Evolutionary conservation across 1,284 basidiomycete species (phyloP), one percentile per base, ranked within the genome.

Genomic region (Ganoderma boninense): DNA sequence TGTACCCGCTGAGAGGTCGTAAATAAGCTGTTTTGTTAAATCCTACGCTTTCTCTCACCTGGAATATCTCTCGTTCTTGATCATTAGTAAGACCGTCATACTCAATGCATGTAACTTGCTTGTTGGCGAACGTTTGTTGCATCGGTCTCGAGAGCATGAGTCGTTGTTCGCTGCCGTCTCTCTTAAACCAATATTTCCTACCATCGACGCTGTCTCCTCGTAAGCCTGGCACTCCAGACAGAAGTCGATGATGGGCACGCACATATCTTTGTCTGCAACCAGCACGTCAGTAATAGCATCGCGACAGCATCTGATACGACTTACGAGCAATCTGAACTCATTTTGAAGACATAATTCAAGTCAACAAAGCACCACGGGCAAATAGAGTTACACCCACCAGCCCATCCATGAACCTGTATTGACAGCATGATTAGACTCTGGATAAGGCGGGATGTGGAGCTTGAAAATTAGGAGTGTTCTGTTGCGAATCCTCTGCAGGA

Each of bases 11-110:
- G 60, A n/a, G 13, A 20, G 32, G 61, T 5, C 44, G 65, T 20
- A 14, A 63, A 32, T 44, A 46, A 62, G 18, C n/a, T 11, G 42
- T 20, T 40, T 40, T 62, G 18, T 6, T 29, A 7, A 4, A 38
- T 14, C 13, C 14, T 16, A 14, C 8, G 23, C 11, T 16, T 38
- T 11, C 20, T 14, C 63, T 62, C n/a, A 90, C 91, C 80, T 92
- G 90, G 80, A 94, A 94, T 18, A 94, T 92, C 73, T 94, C 92
- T 54, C 92, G 83, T 73, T 93, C 91, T 65, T 90, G 87, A 16
- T 84, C 81, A 69, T 89, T 88, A 0, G 79, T 82, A 13, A 94
- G 82, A 42, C 88, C 87, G 56, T 88, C 84, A 71, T 92, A 94
- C 76, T 94, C 91, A 13, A 93, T 86, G 76, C 92, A 94, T 0